Base-by-base conservation (phyloP, 495 filamentous ascomycete species). In the Bombardia bombarda region DNA sequence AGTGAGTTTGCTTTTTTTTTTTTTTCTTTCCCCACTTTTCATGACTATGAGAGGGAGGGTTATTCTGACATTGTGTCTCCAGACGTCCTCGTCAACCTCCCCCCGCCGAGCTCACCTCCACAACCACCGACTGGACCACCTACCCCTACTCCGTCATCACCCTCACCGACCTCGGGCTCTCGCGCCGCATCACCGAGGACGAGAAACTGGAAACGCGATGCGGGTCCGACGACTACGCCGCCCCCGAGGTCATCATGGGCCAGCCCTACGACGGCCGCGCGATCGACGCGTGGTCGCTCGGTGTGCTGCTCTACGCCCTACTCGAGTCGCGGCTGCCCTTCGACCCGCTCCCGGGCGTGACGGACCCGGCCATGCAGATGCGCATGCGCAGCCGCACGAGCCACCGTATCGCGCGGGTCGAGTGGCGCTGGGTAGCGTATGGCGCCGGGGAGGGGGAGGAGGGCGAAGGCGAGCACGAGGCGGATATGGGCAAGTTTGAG, bases 181-280 rank as follows among this genome's bases (percentile, higher is more conserved):
- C 86, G 3, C 76, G 88, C 45, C 78, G 82, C 19, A 83, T 97
- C 14, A 79, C 84, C 10, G 73, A 82, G 66, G 85, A 57, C 73
- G 87, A 50, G 73, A 83, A 90, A 21, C 74, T 98, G 12, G 83
- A 86, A 32, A 95, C 90, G 10, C 75, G 90, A 12, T 98, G 92
- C 58, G 92, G 92, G 14, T 90, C 84, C 25, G 92, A 96, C 61
- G 92, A 98, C 67, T 98, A 98, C 55, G 93, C 92, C 3, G 88
- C 92, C 0, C 92, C 92, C 0, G 92, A 98, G 61, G 86, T 98
- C 33, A 82, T 98, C 18, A 86, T 98, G 72, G 88, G 88, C 16
- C 88, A 94, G 56, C 76, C 87, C 4, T 98, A 98, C 57, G 92
- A 98, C 59, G 92, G 93, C 25, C 88, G 93, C 16, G 73, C 78